Evolutionary conservation across 495 filamentous ascomycete species (phyloP), one percentile per base, ranked within the genome.

Genomic region (Aspergillus funiculosus): DNA sequence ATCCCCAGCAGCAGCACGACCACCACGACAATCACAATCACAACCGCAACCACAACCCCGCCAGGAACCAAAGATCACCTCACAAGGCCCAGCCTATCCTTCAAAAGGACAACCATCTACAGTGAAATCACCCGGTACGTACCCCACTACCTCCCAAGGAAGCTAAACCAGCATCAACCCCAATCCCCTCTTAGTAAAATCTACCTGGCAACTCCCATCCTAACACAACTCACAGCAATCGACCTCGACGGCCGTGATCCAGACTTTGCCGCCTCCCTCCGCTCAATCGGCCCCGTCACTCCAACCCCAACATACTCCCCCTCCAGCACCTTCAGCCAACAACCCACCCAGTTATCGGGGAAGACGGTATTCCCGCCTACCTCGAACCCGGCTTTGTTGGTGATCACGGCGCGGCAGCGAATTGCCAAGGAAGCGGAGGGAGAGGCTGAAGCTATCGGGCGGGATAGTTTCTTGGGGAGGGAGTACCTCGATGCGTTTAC

Each of bases 171-270:
- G 8, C 15, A 24, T 27, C 31, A 13, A 1, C 2, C 30, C 2
- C 10, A 31, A 22, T 10, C 5, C 5, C 24, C 32, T 8, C n/a
- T 34, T 10, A 26, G 4, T 18, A 7, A 13, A 19, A 6, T 15
- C 39, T 28, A 21, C 13, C 40, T 17, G 10, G 11, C 9, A 5
- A 13, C 24, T 26, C 1, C 31, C 14, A 35, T 25, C 34, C 51
- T 54, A 51, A 54, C 37, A 27, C 18, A 26, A 39, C 39, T 37
- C 20, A 49, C 48, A 83, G 80, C 78, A n/a, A 78, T 85, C 46
- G 75, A 82, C 56, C 67, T 80, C 47, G 83, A 85, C 53, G 77
- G 75, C 48, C 72, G 70, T n/a, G 80, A 84, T 52, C 80, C 81
- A 2, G 64, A 76, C 59, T 83, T 80, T 62, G 77, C 76, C 38